Percentiles rank a stretch among this genome's conserved stretches.
phyloP scores from a whole-genome alignment of 345 rosid species.

The Toxicodendron radicans region DNA sequence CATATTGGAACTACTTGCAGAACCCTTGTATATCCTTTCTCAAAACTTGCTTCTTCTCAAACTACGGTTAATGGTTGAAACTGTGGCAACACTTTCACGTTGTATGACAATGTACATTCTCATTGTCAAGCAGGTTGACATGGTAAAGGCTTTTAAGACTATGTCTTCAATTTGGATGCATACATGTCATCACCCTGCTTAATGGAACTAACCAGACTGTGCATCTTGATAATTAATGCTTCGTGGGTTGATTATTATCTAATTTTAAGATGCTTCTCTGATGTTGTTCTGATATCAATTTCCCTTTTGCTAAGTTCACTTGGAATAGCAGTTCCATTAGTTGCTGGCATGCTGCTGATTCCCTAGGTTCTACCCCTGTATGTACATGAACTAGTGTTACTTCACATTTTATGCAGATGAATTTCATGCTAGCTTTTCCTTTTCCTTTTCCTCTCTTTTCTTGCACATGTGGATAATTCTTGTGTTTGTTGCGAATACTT shows the following conservation, averaged over 20 bases:
- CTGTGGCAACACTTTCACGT: slow-evolving; percentile 70
- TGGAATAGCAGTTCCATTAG: background rate
- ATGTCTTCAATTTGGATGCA: slow-evolving; percentile 10
- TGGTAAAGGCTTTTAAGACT: slow-evolving; percentile 47
- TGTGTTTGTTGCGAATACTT: no score
- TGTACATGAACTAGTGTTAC: background rate
- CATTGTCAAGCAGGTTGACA: slow-evolving; percentile 51
- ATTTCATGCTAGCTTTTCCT: background rate
- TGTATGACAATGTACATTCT: slow-evolving; percentile 75
- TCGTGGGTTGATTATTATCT: background rate
- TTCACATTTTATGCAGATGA: background rate
- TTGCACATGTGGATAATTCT: background rate
- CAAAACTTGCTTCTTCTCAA: slow-evolving; percentile 74
- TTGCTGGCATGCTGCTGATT: background rate
- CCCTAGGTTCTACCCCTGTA: background rate
- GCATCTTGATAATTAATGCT: slow-evolving; percentile 8
- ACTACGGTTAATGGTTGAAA: slow-evolving; percentile 78
- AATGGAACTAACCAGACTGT: background rate
- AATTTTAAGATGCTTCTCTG: slow-evolving; percentile 8
- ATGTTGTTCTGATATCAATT: background rate
- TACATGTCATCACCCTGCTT: slow-evolving; percentile 8
- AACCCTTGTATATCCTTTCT: slow-evolving; percentile 86
- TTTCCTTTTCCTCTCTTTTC: slow-evolving; percentile 1
- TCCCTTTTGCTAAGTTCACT: background rate
- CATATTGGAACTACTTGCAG: slow-evolving; percentile 83